Evolutionary conservation across 2,329 filamentous ascomycete genomes (phyloP).

Genomic region (Fusarium brevicatenulatum): DNA sequence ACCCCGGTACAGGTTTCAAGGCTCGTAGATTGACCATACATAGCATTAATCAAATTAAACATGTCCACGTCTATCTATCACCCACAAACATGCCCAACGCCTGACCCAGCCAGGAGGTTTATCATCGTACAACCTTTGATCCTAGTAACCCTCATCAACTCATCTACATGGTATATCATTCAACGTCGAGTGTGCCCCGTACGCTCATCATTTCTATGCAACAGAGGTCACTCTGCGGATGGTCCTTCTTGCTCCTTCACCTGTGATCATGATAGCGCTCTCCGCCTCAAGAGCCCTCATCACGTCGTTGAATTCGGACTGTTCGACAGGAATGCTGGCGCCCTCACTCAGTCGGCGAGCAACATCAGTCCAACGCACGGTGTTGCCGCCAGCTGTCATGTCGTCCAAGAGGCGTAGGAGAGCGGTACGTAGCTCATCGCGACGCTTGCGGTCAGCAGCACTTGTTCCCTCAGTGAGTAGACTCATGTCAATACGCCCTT

Average conservation of each 20-base stretch:
- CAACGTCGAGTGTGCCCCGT: slow-evolving; percentile 24
- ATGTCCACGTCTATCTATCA: slow-evolving; percentile 29
- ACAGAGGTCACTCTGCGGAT: slow-evolving; percentile 76
- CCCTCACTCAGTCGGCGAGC: slow-evolving; percentile 77
- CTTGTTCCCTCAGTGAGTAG: slow-evolving; percentile 94
- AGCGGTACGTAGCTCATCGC: slow-evolving; percentile 84
- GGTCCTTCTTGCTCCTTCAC: slow-evolving; percentile 84
- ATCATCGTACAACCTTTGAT: slow-evolving; percentile 18
- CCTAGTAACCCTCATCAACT: slow-evolving; percentile 17
- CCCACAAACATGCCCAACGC: slow-evolving; percentile 40
- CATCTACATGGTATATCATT: slow-evolving; percentile 42
- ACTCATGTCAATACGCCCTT: slow-evolving; percentile 97
- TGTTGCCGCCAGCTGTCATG: slow-evolving; percentile 73
- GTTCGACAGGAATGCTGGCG: slow-evolving; percentile 76
- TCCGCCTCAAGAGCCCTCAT: slow-evolving; percentile 85
- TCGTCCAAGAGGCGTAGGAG: slow-evolving; percentile 82
- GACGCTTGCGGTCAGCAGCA: slow-evolving; percentile 83
- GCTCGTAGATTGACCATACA: background rate
- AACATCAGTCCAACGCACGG: slow-evolving; percentile 82
- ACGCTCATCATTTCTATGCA: slow-evolving; percentile 13
- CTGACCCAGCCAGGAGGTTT: slow-evolving; percentile 31
- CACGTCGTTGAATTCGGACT: slow-evolving; percentile 83
- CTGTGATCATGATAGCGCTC: slow-evolving; percentile 80
- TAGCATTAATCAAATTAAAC: slow-evolving; percentile 26
- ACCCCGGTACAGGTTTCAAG: background rate